phyloP scores from a whole-genome alignment of 768 basidiomycete genomes.

The Hortiboletus campestris region DNA sequence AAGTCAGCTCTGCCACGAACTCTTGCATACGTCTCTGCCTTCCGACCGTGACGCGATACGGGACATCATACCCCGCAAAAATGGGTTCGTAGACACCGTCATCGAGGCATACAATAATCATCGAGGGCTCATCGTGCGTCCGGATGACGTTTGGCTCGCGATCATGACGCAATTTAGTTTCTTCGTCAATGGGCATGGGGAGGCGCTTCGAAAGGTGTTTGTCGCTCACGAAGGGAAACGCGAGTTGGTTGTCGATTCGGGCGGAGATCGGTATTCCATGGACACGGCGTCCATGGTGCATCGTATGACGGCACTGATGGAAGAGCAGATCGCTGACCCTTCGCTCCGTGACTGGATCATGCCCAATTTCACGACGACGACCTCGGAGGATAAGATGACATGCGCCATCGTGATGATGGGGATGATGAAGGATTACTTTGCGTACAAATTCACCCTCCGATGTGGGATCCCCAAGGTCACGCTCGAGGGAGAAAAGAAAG shows the following conservation, averaged over 20 bases:
- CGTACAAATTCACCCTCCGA: conserved; percentile 27
- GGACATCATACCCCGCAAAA: conserved; percentile 30
- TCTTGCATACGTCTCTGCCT: conserved; percentile 32
- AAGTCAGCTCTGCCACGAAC: conserved; percentile 20
- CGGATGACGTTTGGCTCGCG: conserved; percentile 48
- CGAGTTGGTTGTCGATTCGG: conserved; percentile 26
- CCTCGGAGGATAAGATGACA: conserved; percentile 35
- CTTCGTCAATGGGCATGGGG: conserved; percentile 39
- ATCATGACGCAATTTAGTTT: conserved; percentile 38
- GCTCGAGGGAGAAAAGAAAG: conserved; percentile 39
- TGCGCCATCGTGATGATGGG: conserved; percentile 44
- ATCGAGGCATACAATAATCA: conserved; percentile 37
- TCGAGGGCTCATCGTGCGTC: conserved; percentile 40
- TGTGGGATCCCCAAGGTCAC: conserved; percentile 48
- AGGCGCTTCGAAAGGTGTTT: conserved; percentile 33
- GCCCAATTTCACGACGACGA: conserved; percentile 47
- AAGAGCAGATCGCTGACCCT: conserved; percentile 21
- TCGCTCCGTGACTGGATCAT: conserved; percentile 39
- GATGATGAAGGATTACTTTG: conserved; percentile 41
- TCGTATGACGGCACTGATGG: conserved; percentile 23
- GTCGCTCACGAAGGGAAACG: conserved; percentile 25
- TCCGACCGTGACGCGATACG: conserved; percentile 15
- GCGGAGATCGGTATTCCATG: conserved; percentile 20
- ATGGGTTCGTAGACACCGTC: conserved; percentile 38
- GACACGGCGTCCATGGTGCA: conserved; percentile 34